These are phyloP conservation scores for Sarocladium oryzae DNA, from an alignment of 2,329 filamentous ascomycete species.

Conservation along the genomic window DNA sequence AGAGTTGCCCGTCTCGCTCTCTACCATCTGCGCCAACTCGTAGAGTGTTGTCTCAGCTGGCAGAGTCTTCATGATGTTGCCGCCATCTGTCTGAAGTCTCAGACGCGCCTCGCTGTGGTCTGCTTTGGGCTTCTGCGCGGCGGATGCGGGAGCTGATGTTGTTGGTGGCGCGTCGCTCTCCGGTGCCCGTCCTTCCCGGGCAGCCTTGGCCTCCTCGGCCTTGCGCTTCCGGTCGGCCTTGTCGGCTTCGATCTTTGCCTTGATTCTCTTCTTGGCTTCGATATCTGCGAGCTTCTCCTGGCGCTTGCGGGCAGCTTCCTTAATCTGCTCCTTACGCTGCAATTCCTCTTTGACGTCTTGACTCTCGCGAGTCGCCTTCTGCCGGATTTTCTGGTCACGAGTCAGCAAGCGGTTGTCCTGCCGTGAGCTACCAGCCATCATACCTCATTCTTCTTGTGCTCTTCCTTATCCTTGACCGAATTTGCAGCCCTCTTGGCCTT, in stretches of 20 bases:
- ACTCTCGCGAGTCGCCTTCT: slow-evolving; percentile 82
- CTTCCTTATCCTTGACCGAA: slow-evolving; percentile 68
- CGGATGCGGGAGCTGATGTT: slow-evolving; percentile 36
- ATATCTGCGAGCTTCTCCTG: slow-evolving; percentile 81
- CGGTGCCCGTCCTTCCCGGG: slow-evolving; percentile 65
- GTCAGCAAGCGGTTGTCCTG: slow-evolving; percentile 11
- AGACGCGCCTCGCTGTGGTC: slow-evolving; percentile 77
- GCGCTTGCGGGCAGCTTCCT: slow-evolving; percentile 80
- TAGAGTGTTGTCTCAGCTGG: slow-evolving; percentile 87
- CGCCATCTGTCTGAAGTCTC: slow-evolving; percentile 65
- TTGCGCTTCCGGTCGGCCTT: slow-evolving; percentile 79
- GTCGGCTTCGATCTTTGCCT: slow-evolving; percentile 90
- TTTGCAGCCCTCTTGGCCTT: slow-evolving; percentile 65
- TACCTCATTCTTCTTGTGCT: slow-evolving; percentile 81
- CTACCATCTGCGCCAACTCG: slow-evolving; percentile 75
- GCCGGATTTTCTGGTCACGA: slow-evolving; percentile 52
- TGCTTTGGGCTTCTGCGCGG: slow-evolving; percentile 54
- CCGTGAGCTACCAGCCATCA: neutral
- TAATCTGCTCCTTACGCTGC: slow-evolving; percentile 80
- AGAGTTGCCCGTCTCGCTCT: slow-evolving; percentile 61
- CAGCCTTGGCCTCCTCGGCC: slow-evolving; percentile 78
- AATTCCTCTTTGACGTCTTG: slow-evolving; percentile 90
- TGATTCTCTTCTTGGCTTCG: slow-evolving; percentile 81
- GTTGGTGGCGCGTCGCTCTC: slow-evolving; percentile 34
- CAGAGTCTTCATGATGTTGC: slow-evolving; percentile 80